Base-by-base conservation (phyloP, 305 asterid species). In the Solanum hybrid region DNA sequence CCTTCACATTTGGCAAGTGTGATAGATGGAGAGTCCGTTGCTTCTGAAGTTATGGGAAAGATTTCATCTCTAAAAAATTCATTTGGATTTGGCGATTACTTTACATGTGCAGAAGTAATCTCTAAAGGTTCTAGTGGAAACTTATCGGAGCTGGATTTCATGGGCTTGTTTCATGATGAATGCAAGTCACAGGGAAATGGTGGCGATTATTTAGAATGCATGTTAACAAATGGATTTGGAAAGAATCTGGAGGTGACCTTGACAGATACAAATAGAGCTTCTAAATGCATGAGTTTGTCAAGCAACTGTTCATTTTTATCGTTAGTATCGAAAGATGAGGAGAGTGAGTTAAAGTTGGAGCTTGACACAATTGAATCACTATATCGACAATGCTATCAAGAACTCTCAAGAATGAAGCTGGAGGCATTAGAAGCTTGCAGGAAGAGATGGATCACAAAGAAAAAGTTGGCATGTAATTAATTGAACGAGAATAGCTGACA, bases 401-500 rank as follows among this genome's bases (percentile, higher is more conserved):
- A 95, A 87, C 95, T 96, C 74, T 51, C 92, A 2, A 93, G 85
- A 91, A 92, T 91, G 97, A 95, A 90, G 91, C 92, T 92, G 90
- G 95, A 91, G 37, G 98, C 96, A 16, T 83, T 93, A 89, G 96
- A 96, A 91, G 92, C 94, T 6, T 90, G 96, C 86, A 95, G 90
- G 94, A 96, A 92, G 87, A 90, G 91, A 90, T 95, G 98, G 97
- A 89, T 86, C 92, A 24, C 88, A 9, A 93, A 92, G 90, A 89
- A 91, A 88, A 90, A 94, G 82, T 88, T 35, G 28, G 86, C 78
- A 14, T 81, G 67, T 78, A 92, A 90, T 29, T 78, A 92, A 90
- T 37, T 90, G 92, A 93, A 89, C 26, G 16, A 86, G 40, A 14
- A 86, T 37, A 29, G 75, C 16, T 22, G 34, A 88, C 67, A 40